phyloP scores from a whole-genome alignment of 352 stramenopile genomes.

The Globisporangium uncinulatum region DNA sequence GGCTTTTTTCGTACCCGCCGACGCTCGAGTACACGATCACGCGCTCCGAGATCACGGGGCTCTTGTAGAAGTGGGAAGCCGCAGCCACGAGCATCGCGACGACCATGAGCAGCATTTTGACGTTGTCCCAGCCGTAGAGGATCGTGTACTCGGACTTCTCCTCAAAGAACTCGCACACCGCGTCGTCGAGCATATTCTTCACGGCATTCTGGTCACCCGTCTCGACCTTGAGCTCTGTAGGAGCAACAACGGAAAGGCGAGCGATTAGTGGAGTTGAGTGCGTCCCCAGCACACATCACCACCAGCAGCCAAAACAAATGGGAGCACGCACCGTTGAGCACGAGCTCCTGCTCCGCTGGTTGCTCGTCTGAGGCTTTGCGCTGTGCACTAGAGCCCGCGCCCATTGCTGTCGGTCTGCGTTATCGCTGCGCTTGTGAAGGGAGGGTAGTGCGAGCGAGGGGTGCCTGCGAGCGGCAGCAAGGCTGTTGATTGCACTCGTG shows the following conservation, averaged over 20 bases:
- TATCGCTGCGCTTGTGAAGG: not conserved
- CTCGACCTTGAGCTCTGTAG: conserved; percentile 57
- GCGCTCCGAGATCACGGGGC: conserved; percentile 46
- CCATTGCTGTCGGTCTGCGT: conserved; percentile 6
- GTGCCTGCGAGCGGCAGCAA: too few relatives aligned
- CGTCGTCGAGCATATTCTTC: conserved; percentile 84
- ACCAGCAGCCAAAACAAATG: not conserved
- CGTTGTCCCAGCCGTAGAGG: conserved; percentile 79
- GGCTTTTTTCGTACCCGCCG: conserved; percentile 26
- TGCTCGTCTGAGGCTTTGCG: conserved; percentile 52
- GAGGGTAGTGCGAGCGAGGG: not conserved
- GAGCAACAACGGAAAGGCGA: not conserved
- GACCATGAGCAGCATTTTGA: conserved; percentile 79
- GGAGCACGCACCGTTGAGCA: conserved; percentile 49
- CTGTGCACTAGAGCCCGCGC: conserved; percentile 18
- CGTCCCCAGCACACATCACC: not conserved
- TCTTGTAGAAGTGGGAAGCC: conserved; percentile 69
- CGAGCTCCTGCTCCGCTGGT: conserved; percentile 38
- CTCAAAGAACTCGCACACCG: conserved; percentile 69
- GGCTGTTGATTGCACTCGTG: too few relatives aligned
- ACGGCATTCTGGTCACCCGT: conserved; percentile 82
- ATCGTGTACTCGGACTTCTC: conserved; percentile 45
- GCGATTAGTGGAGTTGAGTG: too few relatives aligned
- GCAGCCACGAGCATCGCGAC: conserved; percentile 53
- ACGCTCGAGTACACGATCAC: conserved; percentile 70